These are phyloP conservation scores for Syzygium aqueum DNA, from an alignment of 345 rosid genomes.

Conservation along the genomic window DNA sequence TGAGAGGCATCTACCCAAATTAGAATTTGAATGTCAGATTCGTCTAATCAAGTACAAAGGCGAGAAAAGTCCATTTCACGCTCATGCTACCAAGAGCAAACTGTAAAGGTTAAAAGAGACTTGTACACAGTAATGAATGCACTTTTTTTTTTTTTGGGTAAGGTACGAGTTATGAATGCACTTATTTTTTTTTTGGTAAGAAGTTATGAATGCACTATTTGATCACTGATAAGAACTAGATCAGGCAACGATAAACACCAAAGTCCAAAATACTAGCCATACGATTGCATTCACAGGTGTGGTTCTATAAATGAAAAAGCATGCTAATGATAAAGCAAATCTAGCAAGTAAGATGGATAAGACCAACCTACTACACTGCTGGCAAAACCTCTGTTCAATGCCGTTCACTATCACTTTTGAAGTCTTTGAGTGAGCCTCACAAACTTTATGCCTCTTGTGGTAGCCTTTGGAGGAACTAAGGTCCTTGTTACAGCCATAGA, in stretches of 20 bases:
- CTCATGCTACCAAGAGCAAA: not conserved
- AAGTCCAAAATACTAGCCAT: not conserved
- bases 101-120: not conserved
- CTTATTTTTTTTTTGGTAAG: no score
- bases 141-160: not conserved
- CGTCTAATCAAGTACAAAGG: not conserved
- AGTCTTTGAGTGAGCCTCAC: slow-evolving; percentile 71
- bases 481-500: slow-evolving; percentile 66
- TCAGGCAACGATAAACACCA: not conserved
- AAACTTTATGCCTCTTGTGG: slow-evolving; percentile 76
- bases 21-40: not conserved
- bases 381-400: slow-evolving; percentile 75
- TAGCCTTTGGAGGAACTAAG: slow-evolving; percentile 67
- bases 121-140: not conserved
- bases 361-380: slow-evolving; percentile 83
- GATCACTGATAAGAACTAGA: not conserved
- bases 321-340: not conserved
- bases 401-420: slow-evolving; percentile 58
- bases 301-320: not conserved
- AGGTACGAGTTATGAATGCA: not conserved
- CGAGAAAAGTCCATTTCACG: not conserved
- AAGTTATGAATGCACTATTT: not conserved
- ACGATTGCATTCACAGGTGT: not conserved
- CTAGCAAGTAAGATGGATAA: not conserved
- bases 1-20: not conserved